A percentile compares a stretch with the other conserved stretches of the same genome.
Conservation (phyloP, 129 eudicot genomes). For the Helianthus annuus region HanXRQr2.0-SUNRISE NC_035438.2:106869581-106870080, state of each 20-base stretch:
- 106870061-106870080: slow-evolving; percentile 91
- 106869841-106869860: slow-evolving; percentile 4
- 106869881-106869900: slow-evolving; percentile 87
- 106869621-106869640: not conserved
- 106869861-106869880: slow-evolving; percentile 10
- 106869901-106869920: slow-evolving; percentile 43
- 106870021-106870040: slow-evolving; percentile 78
- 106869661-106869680: not conserved
- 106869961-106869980: slow-evolving; percentile 79
- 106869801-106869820: not conserved
- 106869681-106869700: slow-evolving; percentile 4
- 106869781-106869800: slow-evolving; percentile 9
- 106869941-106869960: slow-evolving; percentile 75
- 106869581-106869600: not conserved
- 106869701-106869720: not conserved
- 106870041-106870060: slow-evolving; percentile 86
- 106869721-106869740: slow-evolving; percentile 1
- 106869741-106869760: not conserved
- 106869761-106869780: not conserved
- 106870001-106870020: slow-evolving; percentile 97
- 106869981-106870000: slow-evolving; percentile 93
- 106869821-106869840: not conserved
- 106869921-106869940: slow-evolving; percentile 79
- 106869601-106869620: not conserved
- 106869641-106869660: not conserved